Percentiles rank a stretch among this genome's conserved stretches.
phyloP scores from a whole-genome alignment of 2,329 filamentous ascomycete species.

The Huntiella moniliformis region DNA sequence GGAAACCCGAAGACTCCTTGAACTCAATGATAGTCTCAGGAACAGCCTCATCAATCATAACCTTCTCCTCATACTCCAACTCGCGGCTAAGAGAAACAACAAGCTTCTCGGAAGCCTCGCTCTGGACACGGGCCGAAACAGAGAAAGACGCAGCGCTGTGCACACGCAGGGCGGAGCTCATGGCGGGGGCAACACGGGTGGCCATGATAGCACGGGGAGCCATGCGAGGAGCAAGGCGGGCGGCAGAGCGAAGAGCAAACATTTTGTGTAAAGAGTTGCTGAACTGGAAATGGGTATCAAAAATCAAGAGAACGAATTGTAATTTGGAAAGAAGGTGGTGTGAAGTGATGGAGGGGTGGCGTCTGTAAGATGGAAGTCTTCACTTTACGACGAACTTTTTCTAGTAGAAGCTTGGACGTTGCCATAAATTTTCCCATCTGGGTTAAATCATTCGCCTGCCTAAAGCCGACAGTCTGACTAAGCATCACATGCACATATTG shows the following conservation, averaged over 20 bases:
- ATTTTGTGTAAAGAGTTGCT: conserved; percentile 23
- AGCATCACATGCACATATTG: no score
- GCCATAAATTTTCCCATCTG: no score
- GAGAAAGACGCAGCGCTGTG: conserved; percentile 20
- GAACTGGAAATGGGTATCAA: neutral
- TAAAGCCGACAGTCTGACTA: no score
- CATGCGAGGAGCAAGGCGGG: conserved; percentile 48
- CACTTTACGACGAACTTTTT: no score
- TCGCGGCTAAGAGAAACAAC: conserved; percentile 59
- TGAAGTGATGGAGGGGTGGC: neutral
- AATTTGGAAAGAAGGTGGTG: neutral
- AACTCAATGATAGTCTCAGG: conserved; percentile 73
- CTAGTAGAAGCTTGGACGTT: no score
- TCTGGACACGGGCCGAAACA: conserved; percentile 26
- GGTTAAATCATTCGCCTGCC: no score
- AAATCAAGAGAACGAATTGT: no score
- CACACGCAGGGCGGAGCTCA: conserved; percentile 22
- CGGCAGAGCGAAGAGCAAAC: conserved; percentile 48
- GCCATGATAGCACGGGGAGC: conserved; percentile 17
- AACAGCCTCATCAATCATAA: conserved; percentile 52
- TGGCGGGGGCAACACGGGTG: conserved; percentile 3
- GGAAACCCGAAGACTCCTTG: conserved; percentile 65
- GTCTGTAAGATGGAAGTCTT: no score
- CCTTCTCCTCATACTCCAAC: conserved; percentile 65
- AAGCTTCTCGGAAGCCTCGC: conserved; percentile 37